phyloP scores from a whole-genome alignment of 305 asterid genomes.

The Plantago coronopus region DNA sequence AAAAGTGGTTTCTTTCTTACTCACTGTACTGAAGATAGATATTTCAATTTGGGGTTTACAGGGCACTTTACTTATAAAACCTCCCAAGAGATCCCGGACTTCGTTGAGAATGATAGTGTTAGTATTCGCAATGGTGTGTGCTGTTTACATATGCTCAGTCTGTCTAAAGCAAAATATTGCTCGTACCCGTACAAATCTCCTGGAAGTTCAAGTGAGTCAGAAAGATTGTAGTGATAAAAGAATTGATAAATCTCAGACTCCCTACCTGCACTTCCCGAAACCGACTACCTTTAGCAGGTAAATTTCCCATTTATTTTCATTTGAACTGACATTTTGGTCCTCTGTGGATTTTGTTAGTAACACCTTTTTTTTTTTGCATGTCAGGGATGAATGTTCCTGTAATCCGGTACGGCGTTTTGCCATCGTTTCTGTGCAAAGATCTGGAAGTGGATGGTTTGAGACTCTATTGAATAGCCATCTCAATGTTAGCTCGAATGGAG shows the following conservation, averaged over 20 bases:
- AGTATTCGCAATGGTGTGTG: conserved; percentile 66
- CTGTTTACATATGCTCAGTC: conserved; percentile 65
- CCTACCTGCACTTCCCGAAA: conserved; percentile 63
- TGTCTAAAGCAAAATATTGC: conserved; percentile 64
- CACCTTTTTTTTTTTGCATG: conserved; percentile 8
- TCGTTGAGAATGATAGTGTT: conserved; percentile 67
- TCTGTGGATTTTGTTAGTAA: background rate
- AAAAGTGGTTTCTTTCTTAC: background rate
- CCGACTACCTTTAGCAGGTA: conserved; percentile 80
- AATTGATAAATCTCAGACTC: conserved; percentile 56
- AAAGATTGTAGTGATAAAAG: conserved; percentile 48
- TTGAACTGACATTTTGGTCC: conserved; percentile 9
- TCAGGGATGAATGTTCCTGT: conserved; percentile 75
- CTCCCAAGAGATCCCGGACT: conserved; percentile 61
- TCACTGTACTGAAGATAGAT: background rate
- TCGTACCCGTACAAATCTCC: conserved; percentile 25
- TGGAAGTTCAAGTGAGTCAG: conserved; percentile 37
- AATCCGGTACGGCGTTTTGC: conserved; percentile 72
- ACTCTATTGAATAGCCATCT: conserved; percentile 77
- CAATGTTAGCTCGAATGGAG: conserved; percentile 87
- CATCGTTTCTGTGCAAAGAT: conserved; percentile 82
- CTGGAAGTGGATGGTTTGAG: conserved; percentile 98
- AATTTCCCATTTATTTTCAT: conserved; percentile 19
- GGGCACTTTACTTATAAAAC: conserved; percentile 26
- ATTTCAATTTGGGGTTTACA: background rate